phyloP scores from a whole-genome alignment of 805 yeast species.

The Saccharomycopsis selenospora region DNA sequence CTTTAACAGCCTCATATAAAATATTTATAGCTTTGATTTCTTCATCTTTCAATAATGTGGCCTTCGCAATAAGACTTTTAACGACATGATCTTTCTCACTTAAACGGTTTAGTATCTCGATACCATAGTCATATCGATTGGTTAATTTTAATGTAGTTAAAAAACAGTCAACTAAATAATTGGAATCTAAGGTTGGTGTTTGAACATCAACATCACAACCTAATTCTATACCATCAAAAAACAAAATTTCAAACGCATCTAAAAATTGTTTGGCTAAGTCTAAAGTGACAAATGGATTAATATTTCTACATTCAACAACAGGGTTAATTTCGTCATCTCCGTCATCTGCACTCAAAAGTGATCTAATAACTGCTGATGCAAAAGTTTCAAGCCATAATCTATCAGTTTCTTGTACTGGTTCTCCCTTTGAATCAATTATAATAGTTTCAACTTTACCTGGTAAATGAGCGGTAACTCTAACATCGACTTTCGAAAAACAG shows the following conservation, averaged over 20 bases:
- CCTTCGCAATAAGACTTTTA: slow-evolving; percentile 45
- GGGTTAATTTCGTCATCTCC: slow-evolving; percentile 67
- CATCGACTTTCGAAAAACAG: slow-evolving; percentile 54
- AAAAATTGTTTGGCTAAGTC: slow-evolving; percentile 48
- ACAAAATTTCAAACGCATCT: slow-evolving; percentile 58
- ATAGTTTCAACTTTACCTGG: slow-evolving; percentile 68
- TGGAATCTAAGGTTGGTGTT: slow-evolving; percentile 52
- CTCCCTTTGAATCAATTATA: slow-evolving; percentile 42
- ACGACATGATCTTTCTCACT: slow-evolving; percentile 49
- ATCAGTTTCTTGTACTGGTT: slow-evolving; percentile 43
- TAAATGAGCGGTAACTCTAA: slow-evolving; percentile 62
- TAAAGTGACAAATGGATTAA: slow-evolving; percentile 60
- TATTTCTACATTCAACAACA: slow-evolving; percentile 76
- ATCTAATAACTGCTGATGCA: slow-evolving; percentile 61
- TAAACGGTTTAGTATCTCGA: slow-evolving; percentile 50
- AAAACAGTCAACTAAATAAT: slow-evolving; percentile 72
- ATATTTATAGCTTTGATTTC: slow-evolving; percentile 51
- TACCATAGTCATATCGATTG: slow-evolving; percentile 52
- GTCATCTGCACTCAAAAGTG: slow-evolving; percentile 43
- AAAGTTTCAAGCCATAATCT: slow-evolving; percentile 48
- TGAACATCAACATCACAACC: slow-evolving; percentile 69
- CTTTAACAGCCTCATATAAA: slow-evolving; percentile 43
- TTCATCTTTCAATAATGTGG: slow-evolving; percentile 46
- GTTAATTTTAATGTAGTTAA: slow-evolving; percentile 57
- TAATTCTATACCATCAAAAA: slow-evolving; percentile 54